phyloP scores from a whole-genome alignment of 2,329 filamentous ascomycete species.

The Xylariaceae sp. region DNA sequence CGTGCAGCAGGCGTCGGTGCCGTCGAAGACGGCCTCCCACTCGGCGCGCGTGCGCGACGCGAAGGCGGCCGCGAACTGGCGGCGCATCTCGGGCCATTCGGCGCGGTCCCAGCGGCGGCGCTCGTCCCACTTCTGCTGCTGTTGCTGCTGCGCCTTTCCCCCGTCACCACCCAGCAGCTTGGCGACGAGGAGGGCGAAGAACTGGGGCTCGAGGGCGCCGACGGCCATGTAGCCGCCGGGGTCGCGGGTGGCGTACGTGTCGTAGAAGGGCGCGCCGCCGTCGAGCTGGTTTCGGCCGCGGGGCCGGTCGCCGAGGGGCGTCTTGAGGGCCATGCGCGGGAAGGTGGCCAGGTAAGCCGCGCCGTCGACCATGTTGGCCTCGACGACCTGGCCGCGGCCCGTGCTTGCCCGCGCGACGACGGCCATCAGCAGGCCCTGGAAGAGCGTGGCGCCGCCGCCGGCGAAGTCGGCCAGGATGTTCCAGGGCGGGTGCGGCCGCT shows the following conservation, averaged over 20 bases:
- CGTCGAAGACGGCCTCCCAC: conserved; percentile 84
- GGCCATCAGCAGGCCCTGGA: conserved; percentile 76
- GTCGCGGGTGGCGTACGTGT: conserved; percentile 79
- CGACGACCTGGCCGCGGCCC: conserved; percentile 78
- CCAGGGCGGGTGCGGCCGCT: conserved; percentile 68
- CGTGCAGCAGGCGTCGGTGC: conserved; percentile 87
- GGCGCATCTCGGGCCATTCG: conserved; percentile 61
- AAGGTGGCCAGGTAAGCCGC: conserved; percentile 71
- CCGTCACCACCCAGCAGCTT: no score
- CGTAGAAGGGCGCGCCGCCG: conserved; percentile 80
- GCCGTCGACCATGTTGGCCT: conserved; percentile 96
- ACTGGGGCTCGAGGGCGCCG: conserved; percentile 84
- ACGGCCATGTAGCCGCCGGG: conserved; percentile 73
- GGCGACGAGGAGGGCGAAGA: conserved; percentile 59
- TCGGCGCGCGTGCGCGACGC: conserved; percentile 61
- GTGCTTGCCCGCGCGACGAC: conserved; percentile 56
- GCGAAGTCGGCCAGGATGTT: conserved; percentile 91
- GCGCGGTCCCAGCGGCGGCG: conserved; percentile 48
- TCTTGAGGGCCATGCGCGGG: conserved; percentile 60
- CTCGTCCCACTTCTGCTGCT: conserved; percentile 41
- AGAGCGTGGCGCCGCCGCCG: conserved; percentile 75
- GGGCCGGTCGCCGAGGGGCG: conserved; percentile 51
- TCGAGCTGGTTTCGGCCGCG: conserved; percentile 76
- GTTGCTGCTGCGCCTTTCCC: conserved; percentile 59
- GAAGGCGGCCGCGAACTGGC: conserved; percentile 57